phyloP scores from a whole-genome alignment of 1,284 basidiomycete species.

The Porogramme epimiltina region DNA sequence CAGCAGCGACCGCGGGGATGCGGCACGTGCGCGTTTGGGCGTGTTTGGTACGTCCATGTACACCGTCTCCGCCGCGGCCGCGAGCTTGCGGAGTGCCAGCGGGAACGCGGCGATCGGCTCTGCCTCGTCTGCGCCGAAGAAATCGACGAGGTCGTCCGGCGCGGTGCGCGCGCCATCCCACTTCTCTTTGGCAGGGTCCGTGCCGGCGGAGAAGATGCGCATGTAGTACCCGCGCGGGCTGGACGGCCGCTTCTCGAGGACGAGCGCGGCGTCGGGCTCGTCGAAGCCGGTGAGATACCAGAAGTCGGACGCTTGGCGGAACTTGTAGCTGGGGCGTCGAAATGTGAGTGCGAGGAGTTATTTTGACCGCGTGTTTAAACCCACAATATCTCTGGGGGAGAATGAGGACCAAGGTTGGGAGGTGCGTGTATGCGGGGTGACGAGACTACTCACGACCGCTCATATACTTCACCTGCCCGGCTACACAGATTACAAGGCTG shows the following conservation, averaged over 20 bases:
- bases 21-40: slow-evolving; percentile 12
- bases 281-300: slow-evolving; percentile 96
- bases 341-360: background rate
- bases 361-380: slow-evolving; percentile 17
- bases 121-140: slow-evolving; percentile 81
- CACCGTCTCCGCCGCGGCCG: slow-evolving; percentile 39
- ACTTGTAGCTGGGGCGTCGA: slow-evolving; percentile 92
- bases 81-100: slow-evolving; percentile 49
- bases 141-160: slow-evolving; percentile 50
- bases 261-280: slow-evolving; percentile 88
- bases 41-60: slow-evolving; percentile 39
- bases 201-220: slow-evolving; percentile 86
- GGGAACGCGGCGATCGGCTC: slow-evolving; percentile 56
- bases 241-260: slow-evolving; percentile 77
- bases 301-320: slow-evolving; percentile 91
- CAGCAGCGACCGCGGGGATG: slow-evolving; percentile 42
- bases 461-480: slow-evolving; percentile 87
- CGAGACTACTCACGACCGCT: slow-evolving; percentile 69
- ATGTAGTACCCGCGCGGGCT: slow-evolving; percentile 81
- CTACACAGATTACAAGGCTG: slow-evolving; percentile 79
- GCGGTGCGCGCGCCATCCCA: slow-evolving; percentile 85
- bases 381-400: slow-evolving; percentile 50
- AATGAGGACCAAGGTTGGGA: background rate
- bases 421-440: background rate
- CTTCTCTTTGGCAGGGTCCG: slow-evolving; percentile 77